Evolutionary conservation across 1,284 basidiomycete genomes (phyloP).

Genomic region (Malassezia brasiliensis): DNA sequence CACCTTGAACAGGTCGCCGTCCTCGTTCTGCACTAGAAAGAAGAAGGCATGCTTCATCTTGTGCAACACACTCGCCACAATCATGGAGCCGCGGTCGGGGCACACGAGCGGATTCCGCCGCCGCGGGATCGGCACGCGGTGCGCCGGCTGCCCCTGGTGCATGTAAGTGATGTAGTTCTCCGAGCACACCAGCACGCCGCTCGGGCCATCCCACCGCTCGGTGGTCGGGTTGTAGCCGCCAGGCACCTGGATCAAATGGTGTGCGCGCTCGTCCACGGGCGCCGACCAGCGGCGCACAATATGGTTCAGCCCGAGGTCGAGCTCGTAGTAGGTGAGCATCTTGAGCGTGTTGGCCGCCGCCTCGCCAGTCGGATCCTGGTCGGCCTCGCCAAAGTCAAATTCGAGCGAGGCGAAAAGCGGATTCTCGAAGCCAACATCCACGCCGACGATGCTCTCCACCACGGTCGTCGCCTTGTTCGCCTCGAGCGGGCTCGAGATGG

Average conservation of each 20-base stretch:
- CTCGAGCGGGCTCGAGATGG: constrained; percentile 46
- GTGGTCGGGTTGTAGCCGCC: constrained; percentile 44
- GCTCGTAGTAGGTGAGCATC: constrained; percentile 46
- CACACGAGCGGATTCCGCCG: constrained; percentile 33
- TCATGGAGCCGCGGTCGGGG: constrained; percentile 31
- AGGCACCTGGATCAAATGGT: constrained; percentile 41
- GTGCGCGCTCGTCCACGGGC: constrained; percentile 35
- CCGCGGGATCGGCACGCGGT: constrained; percentile 44
- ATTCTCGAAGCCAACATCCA: constrained; percentile 47
- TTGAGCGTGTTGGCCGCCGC: constrained; percentile 35
- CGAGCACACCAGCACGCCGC: constrained; percentile 45
- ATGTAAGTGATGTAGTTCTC: constrained; percentile 47
- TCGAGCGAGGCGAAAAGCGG: constrained; percentile 46
- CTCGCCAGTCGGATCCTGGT: constrained; percentile 39
- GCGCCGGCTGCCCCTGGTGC: constrained; percentile 41
- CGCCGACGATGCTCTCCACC: constrained; percentile 41
- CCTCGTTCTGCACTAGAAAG: constrained; percentile 43
- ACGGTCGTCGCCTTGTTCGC: constrained; percentile 39
- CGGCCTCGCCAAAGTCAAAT: constrained; percentile 44
- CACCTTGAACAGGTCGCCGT: constrained; percentile 47
- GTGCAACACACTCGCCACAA: constrained; percentile 44
- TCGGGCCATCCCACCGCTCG: constrained; percentile 46
- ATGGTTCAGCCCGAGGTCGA: constrained; percentile 47
- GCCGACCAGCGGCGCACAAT: constrained; percentile 46
- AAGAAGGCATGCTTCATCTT: constrained; percentile 47